These are phyloP conservation scores for Panaeolus cyanescens DNA, from an alignment of 768 basidiomycete genomes.

Conservation along the genomic window DNA sequence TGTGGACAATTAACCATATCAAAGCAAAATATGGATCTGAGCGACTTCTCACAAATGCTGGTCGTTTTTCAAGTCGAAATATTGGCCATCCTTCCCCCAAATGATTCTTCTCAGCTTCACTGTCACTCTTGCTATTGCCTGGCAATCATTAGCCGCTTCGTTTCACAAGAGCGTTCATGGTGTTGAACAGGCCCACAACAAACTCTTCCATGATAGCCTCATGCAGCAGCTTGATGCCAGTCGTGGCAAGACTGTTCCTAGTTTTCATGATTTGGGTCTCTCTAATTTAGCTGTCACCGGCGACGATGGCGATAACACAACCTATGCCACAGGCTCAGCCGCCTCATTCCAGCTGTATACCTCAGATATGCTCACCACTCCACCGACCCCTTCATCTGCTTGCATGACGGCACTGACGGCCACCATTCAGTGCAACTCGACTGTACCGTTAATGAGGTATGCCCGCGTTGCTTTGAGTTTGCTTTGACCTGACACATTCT, in stretches of 20 bases:
- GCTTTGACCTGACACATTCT: too few species aligned
- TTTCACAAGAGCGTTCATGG: background rate
- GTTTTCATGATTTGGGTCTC: too few species aligned
- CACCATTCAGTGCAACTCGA: conserved; percentile 13
- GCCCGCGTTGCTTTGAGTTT: background rate
- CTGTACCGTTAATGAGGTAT: conserved; percentile 9
- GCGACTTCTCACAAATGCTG: too few species aligned
- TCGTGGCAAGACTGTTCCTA: background rate
- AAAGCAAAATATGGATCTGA: too few species aligned
- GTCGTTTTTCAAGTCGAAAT: too few species aligned
- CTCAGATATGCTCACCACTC: conserved; percentile 9
- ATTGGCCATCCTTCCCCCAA: too few species aligned
- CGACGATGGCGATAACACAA: too few species aligned
- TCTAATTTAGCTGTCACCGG: too few species aligned
- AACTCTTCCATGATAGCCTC: background rate
- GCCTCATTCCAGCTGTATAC: conserved; percentile 14
- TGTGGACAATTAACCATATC: too few species aligned
- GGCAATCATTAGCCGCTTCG: too few species aligned
- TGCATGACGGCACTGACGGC: conserved; percentile 15
- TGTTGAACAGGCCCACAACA: background rate
- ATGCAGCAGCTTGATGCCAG: background rate
- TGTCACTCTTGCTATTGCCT: too few species aligned
- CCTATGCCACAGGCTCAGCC: background rate
- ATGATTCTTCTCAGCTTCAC: too few species aligned
- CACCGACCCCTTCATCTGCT: conserved; percentile 12